Evolutionary conservation across 2,329 filamentous ascomycete species (phyloP), one percentile per base, ranked within the genome.

Genomic region (Xylaria sp.): DNA sequence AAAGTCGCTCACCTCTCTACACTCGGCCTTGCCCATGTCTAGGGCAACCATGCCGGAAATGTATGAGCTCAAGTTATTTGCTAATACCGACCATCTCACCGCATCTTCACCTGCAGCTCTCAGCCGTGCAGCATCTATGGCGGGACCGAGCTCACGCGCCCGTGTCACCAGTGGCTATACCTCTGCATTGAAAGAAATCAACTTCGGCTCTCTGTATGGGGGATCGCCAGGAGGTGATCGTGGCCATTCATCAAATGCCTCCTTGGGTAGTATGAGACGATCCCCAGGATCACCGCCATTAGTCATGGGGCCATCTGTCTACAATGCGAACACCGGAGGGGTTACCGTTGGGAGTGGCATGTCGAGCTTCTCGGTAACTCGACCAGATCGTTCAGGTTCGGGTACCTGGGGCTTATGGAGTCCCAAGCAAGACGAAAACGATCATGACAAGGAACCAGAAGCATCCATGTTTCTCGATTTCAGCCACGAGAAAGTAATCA

Each of bases 21-120:
- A 77, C n/a, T 69, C 73, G 6, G 72, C 71, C 7, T 55, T 75
- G 17, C 42, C 67, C 17, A 68, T 63, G 39, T 70, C 68, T n/a
- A 68, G 62, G n/a, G 27, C 86, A 68, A 79, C 81, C 0, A 81
- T 89, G 4, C 83, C 88, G 55, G 83, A 90, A 20, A 82, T 88
- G 61, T 95, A 93, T 75, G 91, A 94, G 66, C 87, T 95, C 72
- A 89, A 88, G 69, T 79, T 94, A 15, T 85, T 91, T n/a, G 91
- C 91, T 33, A 93, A 88, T 61, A 90, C 89, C 0, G 92, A 94
- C 36, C 92, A 96, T 74, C 80, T 95, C 5, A 81, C 85, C 1
- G 69, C 76, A 3, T 74, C 76, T 0, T 75, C 79, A 0, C 75
- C 80, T 1, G 77, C 81, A 0, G 73, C 77, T 9, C 13, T 75